phyloP scores from a whole-genome alignment of 345 rosid species.

The Anacardium occidentale region DNA sequence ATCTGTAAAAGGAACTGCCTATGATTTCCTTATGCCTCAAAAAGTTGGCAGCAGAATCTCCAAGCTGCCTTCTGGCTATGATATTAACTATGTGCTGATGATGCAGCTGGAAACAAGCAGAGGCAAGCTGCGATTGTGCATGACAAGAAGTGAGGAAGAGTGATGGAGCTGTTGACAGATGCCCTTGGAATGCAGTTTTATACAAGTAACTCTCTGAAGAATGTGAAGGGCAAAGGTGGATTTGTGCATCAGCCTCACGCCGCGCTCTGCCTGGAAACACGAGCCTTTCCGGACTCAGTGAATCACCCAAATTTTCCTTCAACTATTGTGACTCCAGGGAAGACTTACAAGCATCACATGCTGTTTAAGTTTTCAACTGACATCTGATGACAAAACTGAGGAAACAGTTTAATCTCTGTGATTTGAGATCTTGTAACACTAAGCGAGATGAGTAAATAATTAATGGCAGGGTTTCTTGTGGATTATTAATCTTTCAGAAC shows the following conservation, averaged over 20 bases:
- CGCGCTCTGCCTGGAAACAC: slow-evolving; percentile 85
- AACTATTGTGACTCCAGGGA: slow-evolving; percentile 50
- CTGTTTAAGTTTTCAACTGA: slow-evolving; percentile 49
- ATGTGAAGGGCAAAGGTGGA: slow-evolving; percentile 77
- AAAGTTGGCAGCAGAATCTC: slow-evolving; percentile 52
- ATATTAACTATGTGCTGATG: slow-evolving; percentile 68
- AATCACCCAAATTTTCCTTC: slow-evolving; percentile 84
- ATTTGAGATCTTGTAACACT: not conserved
- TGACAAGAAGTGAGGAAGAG: slow-evolving; percentile 65
- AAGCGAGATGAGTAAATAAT: slow-evolving; percentile 3
- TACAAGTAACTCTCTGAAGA: slow-evolving; percentile 50
- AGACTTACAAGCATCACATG: slow-evolving; percentile 67
- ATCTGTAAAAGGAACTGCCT: slow-evolving; percentile 71
- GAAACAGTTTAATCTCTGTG: not conserved
- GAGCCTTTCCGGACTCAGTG: slow-evolving; percentile 71
- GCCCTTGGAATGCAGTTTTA: slow-evolving; percentile 82
- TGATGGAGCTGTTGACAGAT: slow-evolving; percentile 59
- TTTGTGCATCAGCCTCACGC: slow-evolving; percentile 51
- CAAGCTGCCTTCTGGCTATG: slow-evolving; percentile 61
- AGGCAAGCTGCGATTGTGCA: slow-evolving; percentile 58
- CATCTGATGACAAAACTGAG: no score
- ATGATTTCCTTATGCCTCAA: slow-evolving; percentile 59
- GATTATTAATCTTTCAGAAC: not conserved
- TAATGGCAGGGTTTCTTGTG: not conserved
- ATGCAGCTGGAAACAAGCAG: slow-evolving; percentile 22